Percentiles rank a stretch among this genome's conserved stretches.
Evolutionary conservation across 2,329 filamentous ascomycete genomes (phyloP).

Genomic region (Dactylellina leptospora): DNA sequence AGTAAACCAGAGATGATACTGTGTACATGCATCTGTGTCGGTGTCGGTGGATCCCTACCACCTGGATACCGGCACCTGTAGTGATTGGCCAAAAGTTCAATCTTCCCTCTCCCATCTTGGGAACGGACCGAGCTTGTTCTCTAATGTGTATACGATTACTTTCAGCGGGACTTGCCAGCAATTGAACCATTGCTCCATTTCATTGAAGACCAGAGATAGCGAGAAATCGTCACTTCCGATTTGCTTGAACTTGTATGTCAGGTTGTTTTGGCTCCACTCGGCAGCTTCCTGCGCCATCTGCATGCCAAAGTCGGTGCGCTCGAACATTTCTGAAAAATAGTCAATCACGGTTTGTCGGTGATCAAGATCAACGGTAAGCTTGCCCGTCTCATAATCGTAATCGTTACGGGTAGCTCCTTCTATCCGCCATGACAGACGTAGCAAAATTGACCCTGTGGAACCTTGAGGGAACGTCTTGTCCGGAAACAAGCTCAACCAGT

Average conservation of each 20-base stretch:
- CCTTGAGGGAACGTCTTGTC: not conserved
- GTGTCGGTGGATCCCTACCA: too few relatives aligned
- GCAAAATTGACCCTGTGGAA: not conserved
- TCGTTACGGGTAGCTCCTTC: conserved; percentile 5
- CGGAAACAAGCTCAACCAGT: not conserved
- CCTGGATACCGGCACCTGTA: not conserved
- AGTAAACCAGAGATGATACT: too few relatives aligned
- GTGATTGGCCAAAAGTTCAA: not conserved
- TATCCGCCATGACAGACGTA: conserved; percentile 8
- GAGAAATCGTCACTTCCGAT: not conserved
- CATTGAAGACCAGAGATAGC: conserved; percentile 1
- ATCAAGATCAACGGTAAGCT: conserved; percentile 1
- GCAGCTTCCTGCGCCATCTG: not conserved
- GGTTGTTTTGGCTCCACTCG: not conserved
- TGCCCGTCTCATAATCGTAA: not conserved
- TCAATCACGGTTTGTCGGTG: not conserved
- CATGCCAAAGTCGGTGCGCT: not conserved
- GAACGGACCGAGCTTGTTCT: conserved; percentile 10
- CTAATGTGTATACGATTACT: not conserved
- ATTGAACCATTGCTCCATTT: conserved; percentile 1
- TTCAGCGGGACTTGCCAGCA: conserved; percentile 21
- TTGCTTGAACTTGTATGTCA: conserved; percentile 5
- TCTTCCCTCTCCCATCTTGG: conserved; percentile 21
- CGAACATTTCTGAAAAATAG: not conserved
- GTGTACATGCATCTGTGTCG: too few relatives aligned